Percentiles rank a stretch among this genome's conserved stretches.
Conservation (phyloP, 768 basidiomycete species). For the Trametes sanguinea region DNA sequence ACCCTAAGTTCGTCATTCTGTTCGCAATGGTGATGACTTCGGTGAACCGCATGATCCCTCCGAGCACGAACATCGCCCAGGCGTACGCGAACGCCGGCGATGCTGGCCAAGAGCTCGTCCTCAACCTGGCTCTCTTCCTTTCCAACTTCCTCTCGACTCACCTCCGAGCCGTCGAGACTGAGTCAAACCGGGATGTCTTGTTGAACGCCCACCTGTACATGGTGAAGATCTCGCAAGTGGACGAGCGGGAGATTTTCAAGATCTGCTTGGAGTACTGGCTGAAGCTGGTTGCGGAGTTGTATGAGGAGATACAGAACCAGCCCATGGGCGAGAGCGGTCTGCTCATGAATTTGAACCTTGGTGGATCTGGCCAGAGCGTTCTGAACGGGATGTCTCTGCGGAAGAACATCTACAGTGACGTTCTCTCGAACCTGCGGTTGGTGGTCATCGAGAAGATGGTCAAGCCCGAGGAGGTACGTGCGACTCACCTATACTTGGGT, state of each 20-base stretch:
- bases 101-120: constrained; percentile 93
- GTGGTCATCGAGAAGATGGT: constrained; percentile 99
- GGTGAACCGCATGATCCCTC: constrained; percentile 95
- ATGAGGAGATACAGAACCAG: constrained; percentile 93
- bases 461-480: constrained; percentile 92
- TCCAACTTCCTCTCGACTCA: constrained; percentile 95
- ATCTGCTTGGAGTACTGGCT: constrained; percentile 98
- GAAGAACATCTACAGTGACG: constrained; percentile 95
- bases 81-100: constrained; percentile 90
- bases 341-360: constrained; percentile 87
- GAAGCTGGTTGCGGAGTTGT: constrained; percentile 93
- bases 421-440: constrained; percentile 88
- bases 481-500: constrained; percentile 1
- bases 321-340: constrained; percentile 85
- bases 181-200: constrained; percentile 86
- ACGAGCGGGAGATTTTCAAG: constrained; percentile 99
- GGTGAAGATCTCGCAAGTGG: constrained; percentile 97
- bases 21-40: constrained; percentile 99
- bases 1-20: constrained; percentile 95
- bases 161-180: constrained; percentile 91
- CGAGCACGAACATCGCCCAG: constrained; percentile 89
- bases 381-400: constrained; percentile 77
- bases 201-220: constrained; percentile 98
- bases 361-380: constrained; percentile 66
- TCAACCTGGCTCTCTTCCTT: constrained; percentile 97